phyloP scores from a whole-genome alignment of 257 asterid species.

The Solanum commersonii region DNA sequence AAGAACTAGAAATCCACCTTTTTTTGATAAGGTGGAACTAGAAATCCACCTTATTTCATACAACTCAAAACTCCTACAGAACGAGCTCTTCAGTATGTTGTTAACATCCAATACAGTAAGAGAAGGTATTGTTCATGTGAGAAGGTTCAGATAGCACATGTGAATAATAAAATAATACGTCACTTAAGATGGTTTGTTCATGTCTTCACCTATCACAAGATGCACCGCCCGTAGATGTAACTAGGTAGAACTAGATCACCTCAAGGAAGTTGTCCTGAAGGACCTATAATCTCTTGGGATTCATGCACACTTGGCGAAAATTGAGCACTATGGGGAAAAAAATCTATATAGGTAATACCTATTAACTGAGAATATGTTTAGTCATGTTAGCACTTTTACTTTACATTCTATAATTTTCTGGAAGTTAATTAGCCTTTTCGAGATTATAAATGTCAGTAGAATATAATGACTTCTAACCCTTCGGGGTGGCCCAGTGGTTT shows the following conservation, averaged over 20 bases:
- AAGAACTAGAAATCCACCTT: too few species aligned
- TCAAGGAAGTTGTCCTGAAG: neutral
- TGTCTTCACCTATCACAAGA: neutral
- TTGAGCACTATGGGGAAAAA: neutral
- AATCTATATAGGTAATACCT: neutral
- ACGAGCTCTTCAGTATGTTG: too few species aligned
- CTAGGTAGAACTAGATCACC: neutral
- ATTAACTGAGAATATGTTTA: neutral
- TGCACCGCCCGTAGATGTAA: neutral
- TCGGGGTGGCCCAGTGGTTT: too few species aligned
- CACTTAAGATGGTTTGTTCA: neutral
- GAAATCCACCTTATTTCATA: too few species aligned
- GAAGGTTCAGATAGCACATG: neutral
- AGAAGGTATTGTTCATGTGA: neutral
- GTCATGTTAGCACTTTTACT: neutral
- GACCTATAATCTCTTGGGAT: neutral
- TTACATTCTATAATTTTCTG: neutral
- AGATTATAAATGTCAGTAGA: neutral
- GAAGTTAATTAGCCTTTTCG: neutral
- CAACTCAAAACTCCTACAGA: too few species aligned
- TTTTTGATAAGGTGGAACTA: too few species aligned
- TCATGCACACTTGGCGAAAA: neutral
- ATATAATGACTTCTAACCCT: neutral
- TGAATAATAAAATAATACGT: neutral
- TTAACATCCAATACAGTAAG: too few species aligned